Base-by-base conservation (phyloP, 371 early-diverging fungal genomes). In the Syncephalastrum sp. region DNA sequence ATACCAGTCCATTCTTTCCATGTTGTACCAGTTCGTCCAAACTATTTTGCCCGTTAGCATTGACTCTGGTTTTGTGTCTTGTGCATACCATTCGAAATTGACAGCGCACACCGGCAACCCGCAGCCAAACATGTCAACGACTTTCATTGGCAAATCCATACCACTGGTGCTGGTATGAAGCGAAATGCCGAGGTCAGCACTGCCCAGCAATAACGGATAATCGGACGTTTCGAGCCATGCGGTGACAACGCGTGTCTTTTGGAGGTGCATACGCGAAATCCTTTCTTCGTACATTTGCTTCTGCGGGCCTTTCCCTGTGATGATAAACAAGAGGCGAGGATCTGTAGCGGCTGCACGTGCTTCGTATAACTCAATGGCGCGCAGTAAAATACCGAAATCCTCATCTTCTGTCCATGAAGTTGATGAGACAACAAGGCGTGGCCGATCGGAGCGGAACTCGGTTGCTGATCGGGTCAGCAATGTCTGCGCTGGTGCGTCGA, bases 361-460 rank as follows among this genome's bases (percentile, higher is more conserved):
- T 24, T 81, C 75, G 66, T 93, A 92, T 41, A 68, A 54, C 46
- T 75, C 68, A 12, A 91, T 68, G 0, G 95, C 94, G 1, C 84
- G 76, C 25, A 95, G 68, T 51, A 98, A 68, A 4, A 95, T 59
- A 13, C 79, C 75, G 68, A 98, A 94, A 65, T 97, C 97, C 62
- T 98, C 98, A 69, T 97, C 98, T 38, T 88, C 88, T 0, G 98
- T 98, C 96, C 96, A 98, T 60, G 90, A 89, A n/a, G 97, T 96
- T 61, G 90, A 88, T 57, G 90, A 92, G 5, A 97, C 89, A 50
- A 97, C 69, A 53, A 97, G 64, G 50, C 80, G 78, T 1, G 90
- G 89, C 45, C 92, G 77, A 53, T 81, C 77, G 8, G 57, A 58
- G 47, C 82, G 75, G 57, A 72, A 76, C 21, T 64, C 53, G 4